Evolutionary conservation across 2,329 filamentous ascomycete species (phyloP), one percentile per base, ranked within the genome.

Genomic region (Annulohypoxylon truncatum): DNA sequence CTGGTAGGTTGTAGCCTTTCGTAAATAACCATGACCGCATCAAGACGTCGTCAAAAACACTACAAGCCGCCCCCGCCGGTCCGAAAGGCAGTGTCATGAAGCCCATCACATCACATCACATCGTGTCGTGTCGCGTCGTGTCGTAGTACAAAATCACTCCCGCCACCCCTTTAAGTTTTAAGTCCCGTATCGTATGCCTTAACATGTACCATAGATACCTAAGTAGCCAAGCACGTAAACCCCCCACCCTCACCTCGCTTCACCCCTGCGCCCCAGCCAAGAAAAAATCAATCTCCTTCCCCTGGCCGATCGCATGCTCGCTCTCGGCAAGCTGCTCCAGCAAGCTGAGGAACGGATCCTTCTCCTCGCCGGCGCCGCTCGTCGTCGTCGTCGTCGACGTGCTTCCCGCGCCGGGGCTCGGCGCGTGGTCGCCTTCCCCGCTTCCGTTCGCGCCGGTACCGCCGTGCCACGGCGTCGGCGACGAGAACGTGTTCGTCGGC

Each of bases 241-340:
- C n/a, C 35, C 26, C 69, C 50, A 77, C 40, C 64, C 71, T 70
- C 50, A 77, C 40, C 64, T 71, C 40, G n/a, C n/a, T n/a, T 70
- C 50, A 77, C 40, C 64, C 71, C 40, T 76, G 74, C 10, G 69
- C 65, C 5, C 77, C 77, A 2, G 73, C 77, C 26, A 94, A 79
- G 74, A 94, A 94, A 79, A 93, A 94, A 76, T 95, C 92, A 72
- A 96, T 80, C 74, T 95, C 92, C 69, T 86, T 90, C 10, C 90
- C 90, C 8, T 89, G 87, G 0, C 90, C 91, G 54, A 87, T 82
- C 42, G 84, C 83, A 56, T 91, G 86, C 78, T 95, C 92, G 73
- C 93, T 94, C 78, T 96, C 92, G 0, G 92, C 92, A 63, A 96
- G 83, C 79, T 96, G 92, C 76, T 96, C 92, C 33, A 96, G 80